Percentiles rank a stretch among this genome's conserved stretches.
These are phyloP conservation scores for Pseudopyrenochaeta lycopersici DNA, from an alignment of 2,329 filamentous ascomycete species.

Conservation along the genomic window DNA sequence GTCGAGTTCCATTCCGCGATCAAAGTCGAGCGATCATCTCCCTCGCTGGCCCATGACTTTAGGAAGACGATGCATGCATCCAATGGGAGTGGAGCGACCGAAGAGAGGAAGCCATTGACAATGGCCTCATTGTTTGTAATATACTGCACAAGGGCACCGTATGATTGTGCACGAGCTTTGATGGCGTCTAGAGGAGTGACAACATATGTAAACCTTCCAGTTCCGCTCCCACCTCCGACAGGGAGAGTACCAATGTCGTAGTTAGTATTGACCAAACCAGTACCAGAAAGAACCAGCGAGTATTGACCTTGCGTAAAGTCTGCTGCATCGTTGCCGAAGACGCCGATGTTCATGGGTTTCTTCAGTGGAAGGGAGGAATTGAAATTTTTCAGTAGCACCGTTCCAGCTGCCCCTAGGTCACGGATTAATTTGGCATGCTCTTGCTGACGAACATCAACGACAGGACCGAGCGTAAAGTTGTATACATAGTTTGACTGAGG, in stretches of 20 bases:
- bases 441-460: conserved; percentile 49
- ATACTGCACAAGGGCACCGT: conserved; percentile 56
- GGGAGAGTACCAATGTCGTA: conserved; percentile 56
- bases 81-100: conserved; percentile 43
- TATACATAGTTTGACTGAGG: conserved; percentile 24
- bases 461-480: conserved; percentile 44
- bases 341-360: conserved; percentile 56
- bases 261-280: conserved; percentile 17
- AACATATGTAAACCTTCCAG: conserved; percentile 50
- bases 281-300: conserved; percentile 2
- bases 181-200: conserved; percentile 55
- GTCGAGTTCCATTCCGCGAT: conserved; percentile 54
- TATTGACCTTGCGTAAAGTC: conserved; percentile 59
- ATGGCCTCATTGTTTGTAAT: conserved; percentile 51
- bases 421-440: conserved; percentile 51
- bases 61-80: conserved; percentile 65
- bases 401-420: conserved; percentile 51
- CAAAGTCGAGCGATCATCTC: conserved; percentile 51
- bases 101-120: conserved; percentile 30
- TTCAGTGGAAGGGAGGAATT: conserved; percentile 61
- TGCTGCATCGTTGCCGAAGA: conserved; percentile 60
- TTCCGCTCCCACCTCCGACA: conserved; percentile 54
- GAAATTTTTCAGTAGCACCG: conserved; percentile 59
- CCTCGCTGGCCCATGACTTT: conserved; percentile 61
- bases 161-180: conserved; percentile 32